Evolutionary conservation across 2,329 filamentous ascomycete species (phyloP), one percentile per base, ranked within the genome.

Genomic region (Aspergillus uvarum): DNA sequence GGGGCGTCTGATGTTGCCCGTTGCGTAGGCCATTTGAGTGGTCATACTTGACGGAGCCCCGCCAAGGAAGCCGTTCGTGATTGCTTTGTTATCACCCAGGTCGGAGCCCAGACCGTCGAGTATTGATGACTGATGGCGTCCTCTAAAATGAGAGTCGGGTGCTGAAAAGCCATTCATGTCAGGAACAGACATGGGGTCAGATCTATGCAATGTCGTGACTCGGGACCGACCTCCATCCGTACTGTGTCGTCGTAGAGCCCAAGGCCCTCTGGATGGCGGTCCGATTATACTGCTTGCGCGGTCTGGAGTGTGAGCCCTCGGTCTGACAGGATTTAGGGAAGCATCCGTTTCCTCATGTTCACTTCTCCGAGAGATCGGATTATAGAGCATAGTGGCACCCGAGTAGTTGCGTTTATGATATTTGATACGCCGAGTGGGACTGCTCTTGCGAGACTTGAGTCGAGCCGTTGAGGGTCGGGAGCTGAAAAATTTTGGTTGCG

Each of bases 351-450:
- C 70, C 75, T 81, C 60, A 73, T 78, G 47, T 79, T 80, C 48
- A 72, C 76, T 68, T 63, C 70, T 59, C 56, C 74, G 61, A 38
- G 61, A 79, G 32, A 86, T 79, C 0, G 92, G 92, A 35, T 90
- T 92, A 76, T 90, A 96, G 1, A 96, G 80, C 56, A 96, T 92
- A 0, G 93, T 96, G 67, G 88, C 91, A 21, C 87, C 89, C 0
- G 93, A 96, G 4, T 89, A 74, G 12, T 91, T 92, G 42, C 92
- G 88, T 58, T 79, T 83, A 68, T 96, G 92, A 4, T 73, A 65
- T 63, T 70, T 70, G 67, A 70, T 77, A 64, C 58, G 76, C 56
- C 73, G 72, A 7, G 63, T 65, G 21, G 75, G 74, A 60, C 73
- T 69, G 67, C 73, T 72, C 64, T 68, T 70, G 59, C 75, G 70